Conservation (phyloP, 2,329 filamentous ascomycete species). For the Aspergillus proliferans region DNA sequence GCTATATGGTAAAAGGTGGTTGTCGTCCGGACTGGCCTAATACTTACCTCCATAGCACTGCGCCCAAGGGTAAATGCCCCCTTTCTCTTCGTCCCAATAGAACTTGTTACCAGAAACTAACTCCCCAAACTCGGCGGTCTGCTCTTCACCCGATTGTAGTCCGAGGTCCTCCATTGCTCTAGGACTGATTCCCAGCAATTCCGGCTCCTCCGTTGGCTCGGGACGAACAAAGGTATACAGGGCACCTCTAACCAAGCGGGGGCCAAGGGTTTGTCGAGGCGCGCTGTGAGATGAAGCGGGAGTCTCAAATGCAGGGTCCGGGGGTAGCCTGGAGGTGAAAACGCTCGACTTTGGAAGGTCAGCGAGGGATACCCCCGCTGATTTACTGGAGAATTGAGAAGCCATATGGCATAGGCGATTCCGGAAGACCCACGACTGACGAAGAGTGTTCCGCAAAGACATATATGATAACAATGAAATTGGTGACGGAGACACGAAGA, state of each 20-base stretch:
- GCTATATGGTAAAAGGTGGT: constrained; percentile 3
- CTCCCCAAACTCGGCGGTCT: constrained; percentile 67
- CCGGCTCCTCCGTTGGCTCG: constrained; percentile 62
- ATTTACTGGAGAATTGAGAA: constrained; percentile 32
- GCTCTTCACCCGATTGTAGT: constrained; percentile 60
- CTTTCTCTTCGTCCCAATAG: constrained; percentile 64
- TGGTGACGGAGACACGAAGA: background rate
- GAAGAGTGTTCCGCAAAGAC: constrained; percentile 14
- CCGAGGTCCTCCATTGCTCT: constrained; percentile 77
- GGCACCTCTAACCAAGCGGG: constrained; percentile 77
- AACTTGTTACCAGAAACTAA: constrained; percentile 78
- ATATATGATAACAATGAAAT: constrained; percentile 9
- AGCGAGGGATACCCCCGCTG: constrained; percentile 31
- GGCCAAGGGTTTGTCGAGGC: constrained; percentile 67
- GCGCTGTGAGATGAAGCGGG: constrained; percentile 75
- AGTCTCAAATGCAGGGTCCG: constrained; percentile 73
- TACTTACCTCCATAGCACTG: constrained; percentile 82
- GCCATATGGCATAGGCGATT: constrained; percentile 41
- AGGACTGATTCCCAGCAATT: constrained; percentile 74
- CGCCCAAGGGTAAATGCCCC: constrained; percentile 93
- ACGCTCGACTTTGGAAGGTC: constrained; percentile 59
- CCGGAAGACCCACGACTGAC: constrained; percentile 11
- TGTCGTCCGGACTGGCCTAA: constrained; percentile 43
- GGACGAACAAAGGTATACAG: constrained; percentile 89
- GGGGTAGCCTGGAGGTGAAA: constrained; percentile 62